Conservation (phyloP, 495 filamentous ascomycete genomes). For the Filosporella fistucella region DNA sequence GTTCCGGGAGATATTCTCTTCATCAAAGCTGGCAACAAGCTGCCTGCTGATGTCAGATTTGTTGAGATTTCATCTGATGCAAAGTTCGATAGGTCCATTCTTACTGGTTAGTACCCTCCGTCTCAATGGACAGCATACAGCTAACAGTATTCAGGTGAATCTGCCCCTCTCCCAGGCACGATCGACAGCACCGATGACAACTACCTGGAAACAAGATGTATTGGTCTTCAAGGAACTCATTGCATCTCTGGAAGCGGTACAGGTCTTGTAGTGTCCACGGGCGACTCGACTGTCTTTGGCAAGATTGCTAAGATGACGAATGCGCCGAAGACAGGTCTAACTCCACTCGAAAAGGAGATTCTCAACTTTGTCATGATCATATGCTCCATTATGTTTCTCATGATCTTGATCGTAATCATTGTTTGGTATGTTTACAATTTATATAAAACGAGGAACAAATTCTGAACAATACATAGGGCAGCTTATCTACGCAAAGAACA, state of each 20-base stretch:
- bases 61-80: slow-evolving; percentile 57
- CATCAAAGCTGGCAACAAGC: slow-evolving; percentile 61
- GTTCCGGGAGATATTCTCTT: slow-evolving; percentile 63
- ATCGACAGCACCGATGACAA: slow-evolving; percentile 61
- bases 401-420: slow-evolving; percentile 49
- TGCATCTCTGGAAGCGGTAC: slow-evolving; percentile 61
- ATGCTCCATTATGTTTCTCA: slow-evolving; percentile 46
- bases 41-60: slow-evolving; percentile 68
- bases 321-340: slow-evolving; percentile 53
- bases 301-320: slow-evolving; percentile 65
- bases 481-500: slow-evolving; percentile 57
- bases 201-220: slow-evolving; percentile 68
- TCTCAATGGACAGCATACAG: not conserved
- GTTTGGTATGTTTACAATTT: slow-evolving; percentile 46
- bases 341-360: slow-evolving; percentile 65
- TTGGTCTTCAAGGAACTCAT: slow-evolving; percentile 69
- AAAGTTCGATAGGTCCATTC: slow-evolving; percentile 66
- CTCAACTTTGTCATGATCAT: slow-evolving; percentile 63
- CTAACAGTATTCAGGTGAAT: slow-evolving; percentile 40
- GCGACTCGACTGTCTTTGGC: slow-evolving; percentile 25
- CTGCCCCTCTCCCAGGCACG: slow-evolving; percentile 54
- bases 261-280: slow-evolving; percentile 57
- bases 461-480: slow-evolving; percentile 33
- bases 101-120: slow-evolving; percentile 47
- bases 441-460: not conserved